Conservation (phyloP, 2,329 filamentous ascomycete species). For the Dactylellina leptospora region DNA sequence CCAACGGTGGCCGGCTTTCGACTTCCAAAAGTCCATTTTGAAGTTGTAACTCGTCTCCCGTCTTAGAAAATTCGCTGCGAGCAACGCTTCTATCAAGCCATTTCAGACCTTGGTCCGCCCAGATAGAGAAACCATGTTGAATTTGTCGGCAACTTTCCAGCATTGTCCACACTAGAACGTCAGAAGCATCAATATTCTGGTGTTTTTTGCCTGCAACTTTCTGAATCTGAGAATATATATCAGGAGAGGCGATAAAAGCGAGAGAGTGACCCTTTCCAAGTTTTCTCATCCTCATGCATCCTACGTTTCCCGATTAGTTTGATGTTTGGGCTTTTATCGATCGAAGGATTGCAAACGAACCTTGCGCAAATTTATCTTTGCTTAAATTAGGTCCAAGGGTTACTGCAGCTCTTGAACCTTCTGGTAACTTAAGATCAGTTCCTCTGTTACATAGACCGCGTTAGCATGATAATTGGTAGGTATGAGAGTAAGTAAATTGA, state of each 20-base stretch:
- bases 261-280: conserved; percentile 73
- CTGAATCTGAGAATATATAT: conserved; percentile 69
- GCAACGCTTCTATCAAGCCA: conserved; percentile 59
- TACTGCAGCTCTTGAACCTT: conserved; percentile 60
- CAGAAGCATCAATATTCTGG: conserved; percentile 62
- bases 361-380: conserved; percentile 76
- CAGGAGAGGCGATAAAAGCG: conserved; percentile 63
- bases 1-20: conserved; percentile 53
- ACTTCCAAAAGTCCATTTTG: conserved; percentile 64
- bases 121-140: conserved; percentile 66
- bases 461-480: too few species aligned
- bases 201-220: conserved; percentile 33
- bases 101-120: conserved; percentile 69
- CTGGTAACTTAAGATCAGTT: conserved; percentile 27
- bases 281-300: conserved; percentile 73
- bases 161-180: conserved; percentile 71
- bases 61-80: conserved; percentile 64
- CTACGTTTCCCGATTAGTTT: too few species aligned
- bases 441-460: too few species aligned
- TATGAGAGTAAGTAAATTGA: too few species aligned
- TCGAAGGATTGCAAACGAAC: conserved; percentile 61
- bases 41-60: conserved; percentile 65
- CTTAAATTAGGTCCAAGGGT: conserved; percentile 72
- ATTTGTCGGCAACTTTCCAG: conserved; percentile 67
- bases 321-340: too few species aligned